Conservation (phyloP, 352 stramenopile species). For the Phytophthora crassamura region DNA sequence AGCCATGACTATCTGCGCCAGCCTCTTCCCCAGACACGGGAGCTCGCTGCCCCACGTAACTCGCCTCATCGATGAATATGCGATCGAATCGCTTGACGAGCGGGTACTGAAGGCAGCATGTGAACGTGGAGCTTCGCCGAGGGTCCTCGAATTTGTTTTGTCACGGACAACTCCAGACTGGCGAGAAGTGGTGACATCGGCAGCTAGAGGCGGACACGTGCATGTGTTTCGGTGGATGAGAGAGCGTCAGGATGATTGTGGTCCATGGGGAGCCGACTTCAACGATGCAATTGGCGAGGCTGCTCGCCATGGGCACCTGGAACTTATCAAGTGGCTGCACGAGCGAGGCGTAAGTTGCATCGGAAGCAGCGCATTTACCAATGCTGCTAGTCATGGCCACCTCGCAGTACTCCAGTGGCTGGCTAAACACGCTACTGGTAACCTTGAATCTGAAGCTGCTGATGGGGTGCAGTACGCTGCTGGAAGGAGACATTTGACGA, state of each 20-base stretch:
- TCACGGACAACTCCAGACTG: neutral
- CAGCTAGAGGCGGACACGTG: neutral
- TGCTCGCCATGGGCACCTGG: slow-evolving; percentile 1
- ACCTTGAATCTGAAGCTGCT: too few species aligned
- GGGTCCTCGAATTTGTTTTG: too few species aligned
- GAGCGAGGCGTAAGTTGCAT: neutral
- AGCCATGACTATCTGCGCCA: too few species aligned
- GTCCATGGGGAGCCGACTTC: slow-evolving; percentile 1
- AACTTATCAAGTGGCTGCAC: slow-evolving; percentile 3
- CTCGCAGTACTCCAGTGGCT: slow-evolving; percentile 1
- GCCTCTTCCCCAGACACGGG: too few species aligned
- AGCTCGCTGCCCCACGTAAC: too few species aligned
- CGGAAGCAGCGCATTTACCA: too few species aligned
- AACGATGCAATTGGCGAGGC: neutral
- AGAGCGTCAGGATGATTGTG: neutral
- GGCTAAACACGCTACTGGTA: neutral
- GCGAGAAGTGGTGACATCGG: neutral
- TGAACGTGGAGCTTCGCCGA: too few species aligned
- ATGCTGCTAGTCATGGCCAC: neutral
- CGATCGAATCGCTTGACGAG: too few species aligned
- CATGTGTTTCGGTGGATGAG: slow-evolving; percentile 6
- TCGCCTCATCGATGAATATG: too few species aligned
- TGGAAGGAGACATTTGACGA: too few species aligned
- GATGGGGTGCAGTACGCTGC: too few species aligned
- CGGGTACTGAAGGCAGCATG: too few species aligned